phyloP scores from a whole-genome alignment of 1,284 basidiomycete species.

The Ustilago cynodontis region DNA sequence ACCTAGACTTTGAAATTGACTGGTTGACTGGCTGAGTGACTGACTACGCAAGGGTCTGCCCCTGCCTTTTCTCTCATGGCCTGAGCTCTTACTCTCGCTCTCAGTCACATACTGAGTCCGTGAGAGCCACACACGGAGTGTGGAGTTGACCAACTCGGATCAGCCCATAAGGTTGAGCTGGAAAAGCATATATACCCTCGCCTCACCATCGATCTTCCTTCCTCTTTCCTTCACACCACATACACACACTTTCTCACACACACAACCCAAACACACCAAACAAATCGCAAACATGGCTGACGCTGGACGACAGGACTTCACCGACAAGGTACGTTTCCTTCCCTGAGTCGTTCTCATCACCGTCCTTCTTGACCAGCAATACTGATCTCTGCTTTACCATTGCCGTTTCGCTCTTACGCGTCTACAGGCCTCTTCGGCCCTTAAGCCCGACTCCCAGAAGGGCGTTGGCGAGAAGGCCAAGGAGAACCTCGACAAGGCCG shows the following conservation, averaged over 20 bases:
- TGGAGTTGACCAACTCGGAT: neutral
- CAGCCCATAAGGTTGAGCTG: neutral
- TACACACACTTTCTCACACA: constrained; percentile 4
- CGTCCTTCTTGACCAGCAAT: neutral
- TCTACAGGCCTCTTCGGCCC: constrained; percentile 40
- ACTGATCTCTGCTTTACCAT: constrained; percentile 2
- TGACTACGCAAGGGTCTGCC: constrained; percentile 10
- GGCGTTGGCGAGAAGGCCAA: constrained; percentile 49
- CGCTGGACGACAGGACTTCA: constrained; percentile 56
- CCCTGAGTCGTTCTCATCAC: neutral
- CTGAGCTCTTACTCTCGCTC: neutral
- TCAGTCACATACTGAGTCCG: neutral
- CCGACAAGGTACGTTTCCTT: constrained; percentile 48
- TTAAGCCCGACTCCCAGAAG: constrained; percentile 64
- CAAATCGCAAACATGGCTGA: constrained; percentile 50
- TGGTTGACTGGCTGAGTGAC: neutral
- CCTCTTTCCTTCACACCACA: neutral
- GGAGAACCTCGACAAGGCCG: constrained; percentile 61
- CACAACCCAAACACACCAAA: constrained; percentile 16
- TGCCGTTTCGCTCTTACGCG: neutral
- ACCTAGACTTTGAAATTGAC: neutral
- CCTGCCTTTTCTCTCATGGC: neutral
- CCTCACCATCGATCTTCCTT: neutral
- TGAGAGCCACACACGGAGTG: neutral
- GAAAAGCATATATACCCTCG: constrained; percentile 42